Base-by-base conservation (phyloP, 176 grass and related monocot species). In the Avena eriantha region DNA sequence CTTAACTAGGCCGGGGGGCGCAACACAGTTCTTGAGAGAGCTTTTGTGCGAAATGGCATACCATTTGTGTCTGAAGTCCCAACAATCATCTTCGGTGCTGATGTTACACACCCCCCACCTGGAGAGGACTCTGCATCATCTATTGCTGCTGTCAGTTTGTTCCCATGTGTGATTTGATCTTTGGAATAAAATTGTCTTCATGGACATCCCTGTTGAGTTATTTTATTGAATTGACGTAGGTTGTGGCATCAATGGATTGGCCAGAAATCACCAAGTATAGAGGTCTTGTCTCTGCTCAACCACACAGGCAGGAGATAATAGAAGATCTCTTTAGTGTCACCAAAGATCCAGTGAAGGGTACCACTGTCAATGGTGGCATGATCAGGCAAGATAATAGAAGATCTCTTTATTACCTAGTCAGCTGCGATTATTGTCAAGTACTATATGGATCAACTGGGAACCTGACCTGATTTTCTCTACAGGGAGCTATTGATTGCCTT, bases 1-100 rank as follows among this genome's bases (percentile, higher is more conserved):
- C n/a, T 84, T 24, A 31, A 54, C 73, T 75, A 96, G 94, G 91
- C 86, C 41, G 92, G 94, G 71, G 94, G 94, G 39, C 82, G 94
- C 23, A 96, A 96, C 43, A 96, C 94, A 1, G 89, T 96, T 56
- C 90, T 96, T 60, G 82, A 93, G 31, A 82, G 76, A 79, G 89
- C 85, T 18, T 72, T 92, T 82, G 83, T 86, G 26, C 75, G n/a
- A 14, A 82, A 82, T 69, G 73, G 79, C 4, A 90, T 96, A 73
- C 94, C 89, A 0, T 87, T 69, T 77, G 83, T 93, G 68, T 88
- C 91, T 26, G 94, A 96, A 54, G 45, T 53, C 35, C 89, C 90
- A 45, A 96, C 94, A 45, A 96, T 93, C 68, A 92, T 96, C 57
- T 93, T 93, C 88, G 94, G 94, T 18, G 92, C 94, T 81, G 94